Evolutionary conservation across 192 early-diverging fungal genomes (phyloP).

Genomic region (Diversispora eburnea): DNA sequence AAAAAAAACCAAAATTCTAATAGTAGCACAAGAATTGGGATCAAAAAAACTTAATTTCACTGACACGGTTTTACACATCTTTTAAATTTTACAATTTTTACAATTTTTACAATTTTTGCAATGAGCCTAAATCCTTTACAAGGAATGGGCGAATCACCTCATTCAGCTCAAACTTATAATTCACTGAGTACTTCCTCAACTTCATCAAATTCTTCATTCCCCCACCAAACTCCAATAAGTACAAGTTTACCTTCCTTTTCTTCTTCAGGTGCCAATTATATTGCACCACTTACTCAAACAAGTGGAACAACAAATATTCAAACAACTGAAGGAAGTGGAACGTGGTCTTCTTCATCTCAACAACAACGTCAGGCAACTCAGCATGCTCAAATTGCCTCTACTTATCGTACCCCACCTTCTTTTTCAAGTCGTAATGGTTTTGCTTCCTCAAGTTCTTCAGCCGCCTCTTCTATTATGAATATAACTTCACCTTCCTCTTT

Average conservation of each 20-base stretch:
- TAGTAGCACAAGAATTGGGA: no score
- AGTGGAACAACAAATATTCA: not conserved
- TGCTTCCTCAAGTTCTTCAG: constrained; percentile 2
- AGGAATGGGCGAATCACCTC: constrained; percentile 9
- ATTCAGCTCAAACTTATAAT: constrained; percentile 13
- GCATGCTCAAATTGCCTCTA: not conserved
- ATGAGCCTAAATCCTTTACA: constrained; percentile 23
- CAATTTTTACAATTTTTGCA: no score
- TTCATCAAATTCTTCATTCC: constrained; percentile 12
- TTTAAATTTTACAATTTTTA: no score
- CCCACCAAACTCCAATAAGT: constrained; percentile 13
- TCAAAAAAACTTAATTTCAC: no score
- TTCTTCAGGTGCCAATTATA: constrained; percentile 4
- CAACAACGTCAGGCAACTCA: not conserved
- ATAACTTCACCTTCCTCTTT: not conserved
- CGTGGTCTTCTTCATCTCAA: constrained; percentile 6
- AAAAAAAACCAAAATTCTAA: no score
- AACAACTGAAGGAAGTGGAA: not conserved
- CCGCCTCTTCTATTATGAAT: not conserved
- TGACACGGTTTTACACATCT: no score
- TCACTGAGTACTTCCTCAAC: constrained; percentile 25
- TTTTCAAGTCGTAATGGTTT: constrained; percentile 11
- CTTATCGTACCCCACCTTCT: constrained; percentile 1
- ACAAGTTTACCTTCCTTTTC: constrained; percentile 21
- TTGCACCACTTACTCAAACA: not conserved